Percentiles rank a stretch among this genome's conserved stretches.
Evolutionary conservation across 2,329 filamentous ascomycete genomes (phyloP).

Genomic region (Alternaria sp.): DNA sequence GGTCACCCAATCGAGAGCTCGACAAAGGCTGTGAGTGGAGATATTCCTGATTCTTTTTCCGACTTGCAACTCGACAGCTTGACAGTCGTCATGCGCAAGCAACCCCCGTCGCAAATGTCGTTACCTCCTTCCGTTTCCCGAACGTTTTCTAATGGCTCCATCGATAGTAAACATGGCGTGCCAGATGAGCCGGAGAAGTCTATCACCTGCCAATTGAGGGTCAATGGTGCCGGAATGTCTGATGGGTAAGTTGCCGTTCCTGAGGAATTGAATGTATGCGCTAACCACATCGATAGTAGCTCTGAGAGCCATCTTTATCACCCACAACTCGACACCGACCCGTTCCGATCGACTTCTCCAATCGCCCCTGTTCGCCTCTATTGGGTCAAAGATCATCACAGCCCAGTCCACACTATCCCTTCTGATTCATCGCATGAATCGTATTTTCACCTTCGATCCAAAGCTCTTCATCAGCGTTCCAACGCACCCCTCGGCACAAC

Average conservation of each 20-base stretch:
- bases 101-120: slow-evolving; percentile 41
- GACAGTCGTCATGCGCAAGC: slow-evolving; percentile 59
- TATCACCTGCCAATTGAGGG: slow-evolving; percentile 44
- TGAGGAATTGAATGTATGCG: neutral
- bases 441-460: slow-evolving; percentile 56
- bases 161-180: slow-evolving; percentile 59
- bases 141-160: slow-evolving; percentile 63
- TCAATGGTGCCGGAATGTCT: slow-evolving; percentile 43
- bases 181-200: slow-evolving; percentile 55
- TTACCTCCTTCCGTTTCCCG: slow-evolving; percentile 43
- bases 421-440: slow-evolving; percentile 56
- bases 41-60: slow-evolving; percentile 55
- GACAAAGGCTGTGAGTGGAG: slow-evolving; percentile 42
- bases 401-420: slow-evolving; percentile 52
- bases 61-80: slow-evolving; percentile 61
- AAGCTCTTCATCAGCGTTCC: slow-evolving; percentile 58
- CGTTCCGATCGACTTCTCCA: slow-evolving; percentile 22
- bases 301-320: slow-evolving; percentile 24
- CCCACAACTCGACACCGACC: slow-evolving; percentile 25
- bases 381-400: slow-evolving; percentile 59
- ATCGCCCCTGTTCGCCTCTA: slow-evolving; percentile 46
- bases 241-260: slow-evolving; percentile 32
- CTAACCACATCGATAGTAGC: slow-evolving; percentile 30
- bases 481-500: slow-evolving; percentile 52
- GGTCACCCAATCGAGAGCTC: slow-evolving; percentile 36